Evolutionary conservation across 345 rosid species (phyloP).

Genomic region (Atalantia buxifolia): DNA sequence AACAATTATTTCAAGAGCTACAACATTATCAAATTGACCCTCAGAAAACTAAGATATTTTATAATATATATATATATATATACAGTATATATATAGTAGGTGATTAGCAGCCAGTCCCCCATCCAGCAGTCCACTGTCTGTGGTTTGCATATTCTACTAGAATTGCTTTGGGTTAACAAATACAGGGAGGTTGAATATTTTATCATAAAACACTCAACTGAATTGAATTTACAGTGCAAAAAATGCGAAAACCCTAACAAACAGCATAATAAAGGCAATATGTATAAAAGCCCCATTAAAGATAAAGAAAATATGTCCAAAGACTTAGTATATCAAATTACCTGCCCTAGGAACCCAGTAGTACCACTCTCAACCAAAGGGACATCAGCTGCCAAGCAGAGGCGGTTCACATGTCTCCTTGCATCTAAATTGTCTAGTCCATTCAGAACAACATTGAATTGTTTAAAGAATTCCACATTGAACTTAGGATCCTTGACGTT

Average conservation of each 20-base stretch:
- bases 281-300: not conserved
- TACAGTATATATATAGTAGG: not conserved
- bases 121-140: not conserved
- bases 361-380: conserved; percentile 99
- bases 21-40: no score
- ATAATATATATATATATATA: not conserved
- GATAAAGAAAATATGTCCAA: not conserved
- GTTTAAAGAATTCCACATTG: conserved; percentile 89
- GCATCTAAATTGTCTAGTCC: conserved; percentile 99
- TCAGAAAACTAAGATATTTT: not conserved
- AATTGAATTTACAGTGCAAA: not conserved
- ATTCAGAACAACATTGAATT: conserved; percentile 87
- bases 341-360: conserved; percentile 99
- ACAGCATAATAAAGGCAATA: not conserved
- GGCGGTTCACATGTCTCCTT: conserved; percentile 96
- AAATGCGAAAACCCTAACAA: not conserved
- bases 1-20: no score
- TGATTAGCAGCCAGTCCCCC: conserved; percentile 1
- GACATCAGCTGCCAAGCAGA: conserved; percentile 93
- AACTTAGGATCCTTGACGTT: conserved; percentile 83
- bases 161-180: not conserved
- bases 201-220: not conserved
- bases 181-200: not conserved
- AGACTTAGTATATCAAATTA: conserved; percentile 16
- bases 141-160: not conserved